Conservation (phyloP, 306 rosid genomes). For the Vigna angularis region DNA sequence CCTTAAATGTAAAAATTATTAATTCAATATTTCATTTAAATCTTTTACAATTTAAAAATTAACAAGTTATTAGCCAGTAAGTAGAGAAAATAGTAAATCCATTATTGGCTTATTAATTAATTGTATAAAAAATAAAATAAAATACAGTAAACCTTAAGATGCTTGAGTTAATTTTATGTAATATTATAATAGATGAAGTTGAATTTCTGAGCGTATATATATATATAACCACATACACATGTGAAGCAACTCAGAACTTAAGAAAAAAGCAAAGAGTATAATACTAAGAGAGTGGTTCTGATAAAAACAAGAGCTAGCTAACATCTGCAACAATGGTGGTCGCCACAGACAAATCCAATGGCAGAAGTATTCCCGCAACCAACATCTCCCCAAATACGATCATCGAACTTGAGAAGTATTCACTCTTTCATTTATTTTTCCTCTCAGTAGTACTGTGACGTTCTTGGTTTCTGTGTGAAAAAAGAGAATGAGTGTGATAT, state of each 20-base stretch:
- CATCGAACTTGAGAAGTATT: constrained; percentile 63
- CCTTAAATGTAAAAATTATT: background rate
- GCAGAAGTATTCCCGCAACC: constrained; percentile 29
- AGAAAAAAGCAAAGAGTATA: background rate
- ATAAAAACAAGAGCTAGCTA: background rate
- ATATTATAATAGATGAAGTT: background rate
- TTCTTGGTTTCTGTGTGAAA: too few relatives aligned
- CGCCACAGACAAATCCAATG: background rate
- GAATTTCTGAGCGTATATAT: too few relatives aligned
- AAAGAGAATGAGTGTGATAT: too few relatives aligned
- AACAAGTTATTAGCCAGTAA: background rate
- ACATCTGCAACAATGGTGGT: constrained; percentile 34
- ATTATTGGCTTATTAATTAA: background rate
- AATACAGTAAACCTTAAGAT: background rate
- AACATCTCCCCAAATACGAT: constrained; percentile 25
- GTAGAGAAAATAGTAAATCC: background rate
- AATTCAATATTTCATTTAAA: background rate
- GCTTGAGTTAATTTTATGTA: background rate
- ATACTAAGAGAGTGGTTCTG: background rate
- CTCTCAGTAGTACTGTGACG: too few relatives aligned
- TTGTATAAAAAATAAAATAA: background rate
- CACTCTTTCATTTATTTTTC: background rate
- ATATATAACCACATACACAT: background rate
- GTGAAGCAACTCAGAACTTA: background rate
- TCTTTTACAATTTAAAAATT: background rate